Conservation (phyloP, 306 rosid species). For the Citrullus colocynthis region DNA sequence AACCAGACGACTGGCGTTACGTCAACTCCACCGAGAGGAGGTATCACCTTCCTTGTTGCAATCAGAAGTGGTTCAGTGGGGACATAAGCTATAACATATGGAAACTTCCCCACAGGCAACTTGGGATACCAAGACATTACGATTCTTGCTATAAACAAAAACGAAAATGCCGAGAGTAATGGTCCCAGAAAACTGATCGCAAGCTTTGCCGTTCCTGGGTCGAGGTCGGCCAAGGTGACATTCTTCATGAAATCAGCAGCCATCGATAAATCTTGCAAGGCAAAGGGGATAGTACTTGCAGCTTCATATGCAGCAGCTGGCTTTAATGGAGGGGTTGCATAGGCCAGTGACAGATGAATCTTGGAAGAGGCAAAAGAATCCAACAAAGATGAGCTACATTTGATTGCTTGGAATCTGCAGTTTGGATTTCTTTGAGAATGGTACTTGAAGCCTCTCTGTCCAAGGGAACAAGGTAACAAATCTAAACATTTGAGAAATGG, state of each 20-base stretch:
- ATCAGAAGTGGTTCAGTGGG: conserved; percentile 82
- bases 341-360: conserved; percentile 4
- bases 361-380: conserved; percentile 14
- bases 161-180: conserved; percentile 52
- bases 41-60: conserved; percentile 71
- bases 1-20: conserved; percentile 96
- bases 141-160: conserved; percentile 67
- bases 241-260: conserved; percentile 16
- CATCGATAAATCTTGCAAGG: conserved; percentile 18
- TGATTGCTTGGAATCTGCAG: conserved; percentile 11
- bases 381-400: conserved; percentile 23
- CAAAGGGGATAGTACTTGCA: conserved; percentile 12
- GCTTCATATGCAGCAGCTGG: conserved; percentile 11
- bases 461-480: background rate
- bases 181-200: conserved; percentile 69
- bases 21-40: conserved; percentile 88
- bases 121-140: conserved; percentile 98
- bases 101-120: conserved; percentile 73
- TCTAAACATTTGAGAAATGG: background rate
- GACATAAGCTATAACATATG: conserved; percentile 76
- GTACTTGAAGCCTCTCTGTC: conserved; percentile 37
- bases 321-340: conserved; percentile 11
- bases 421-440: conserved; percentile 16
- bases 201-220: conserved; percentile 68
- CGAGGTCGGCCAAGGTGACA: conserved; percentile 54